phyloP scores from a whole-genome alignment of 148 eudicot genomes.

The Simmondsia chinensis region DNA sequence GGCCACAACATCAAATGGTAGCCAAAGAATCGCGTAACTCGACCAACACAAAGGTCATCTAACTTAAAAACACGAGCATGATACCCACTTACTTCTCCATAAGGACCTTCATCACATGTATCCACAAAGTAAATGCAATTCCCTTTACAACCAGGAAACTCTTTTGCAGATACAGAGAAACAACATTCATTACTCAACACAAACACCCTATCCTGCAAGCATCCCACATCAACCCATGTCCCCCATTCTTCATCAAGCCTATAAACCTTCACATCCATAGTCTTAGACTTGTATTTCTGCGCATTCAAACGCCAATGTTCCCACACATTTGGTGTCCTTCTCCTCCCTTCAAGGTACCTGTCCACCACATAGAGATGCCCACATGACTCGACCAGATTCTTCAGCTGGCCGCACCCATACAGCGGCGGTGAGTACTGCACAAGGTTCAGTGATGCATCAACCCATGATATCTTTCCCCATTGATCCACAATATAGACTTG shows the following conservation, averaged over 20 bases:
- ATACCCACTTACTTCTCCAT: no score
- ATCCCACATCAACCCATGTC: slow-evolving; percentile 10
- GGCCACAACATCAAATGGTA: no score
- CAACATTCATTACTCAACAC: slow-evolving; percentile 4
- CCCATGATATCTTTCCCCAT: slow-evolving; percentile 7
- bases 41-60: no score
- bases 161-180: not conserved
- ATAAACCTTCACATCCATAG: slow-evolving; percentile 8
- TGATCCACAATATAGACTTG: slow-evolving; percentile 6
- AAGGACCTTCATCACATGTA: not conserved
- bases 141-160: slow-evolving; percentile 5
- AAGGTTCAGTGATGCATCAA: slow-evolving; percentile 1
- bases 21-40: no score
- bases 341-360: not conserved
- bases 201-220: slow-evolving; percentile 5
- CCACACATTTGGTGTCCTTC: no score
- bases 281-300: no score
- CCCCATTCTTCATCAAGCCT: slow-evolving; percentile 16
- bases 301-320: no score
- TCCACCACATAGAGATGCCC: slow-evolving; percentile 8
- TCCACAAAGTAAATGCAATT: slow-evolving; percentile 8
- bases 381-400: slow-evolving; percentile 5
- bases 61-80: no score
- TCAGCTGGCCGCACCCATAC: slow-evolving; percentile 6
- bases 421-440: slow-evolving; percentile 12